A percentile compares a stretch with the other conserved stretches of the same genome.
These are phyloP conservation scores for Saturnispora bothae DNA, from an alignment of 805 yeast genomes.

Conservation along the genomic window DNA sequence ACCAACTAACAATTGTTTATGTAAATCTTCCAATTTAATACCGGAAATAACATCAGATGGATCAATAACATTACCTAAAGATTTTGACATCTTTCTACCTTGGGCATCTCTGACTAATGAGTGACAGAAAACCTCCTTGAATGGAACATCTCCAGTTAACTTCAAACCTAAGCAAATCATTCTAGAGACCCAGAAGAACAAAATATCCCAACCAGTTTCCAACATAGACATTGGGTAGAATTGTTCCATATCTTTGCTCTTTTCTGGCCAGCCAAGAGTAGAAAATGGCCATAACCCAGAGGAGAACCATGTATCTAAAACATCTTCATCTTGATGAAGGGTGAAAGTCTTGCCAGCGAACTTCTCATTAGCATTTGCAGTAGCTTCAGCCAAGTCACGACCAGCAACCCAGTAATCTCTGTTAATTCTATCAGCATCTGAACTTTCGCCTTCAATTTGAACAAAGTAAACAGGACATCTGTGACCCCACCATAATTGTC, in stretches of 20 bases:
- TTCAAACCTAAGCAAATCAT: conserved; percentile 89
- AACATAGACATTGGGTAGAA: conserved; percentile 89
- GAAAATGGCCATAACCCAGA: conserved; percentile 98
- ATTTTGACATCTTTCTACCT: conserved; percentile 98
- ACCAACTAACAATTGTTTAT: conserved; percentile 66
- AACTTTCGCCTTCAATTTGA: conserved; percentile 54
- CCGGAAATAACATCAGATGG: conserved; percentile 92
- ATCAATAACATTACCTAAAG: conserved; percentile 93
- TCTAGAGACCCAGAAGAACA: conserved; percentile 98
- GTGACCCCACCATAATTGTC: conserved; percentile 92
- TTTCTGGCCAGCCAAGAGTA: conserved; percentile 90
- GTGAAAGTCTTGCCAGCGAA: conserved; percentile 64
- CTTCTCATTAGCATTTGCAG: conserved; percentile 61
- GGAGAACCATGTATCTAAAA: conserved; percentile 97
- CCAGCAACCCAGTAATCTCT: conserved; percentile 89
- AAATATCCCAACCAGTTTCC: conserved; percentile 98
- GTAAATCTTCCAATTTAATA: conserved; percentile 68
- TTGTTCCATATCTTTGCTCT: conserved; percentile 58
- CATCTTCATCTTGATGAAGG: conserved; percentile 94
- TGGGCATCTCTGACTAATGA: conserved; percentile 98
- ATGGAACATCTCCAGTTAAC: conserved; percentile 84
- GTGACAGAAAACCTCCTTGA: conserved; percentile 95
- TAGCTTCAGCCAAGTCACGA: conserved; percentile 72
- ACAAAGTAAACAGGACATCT: conserved; percentile 94
- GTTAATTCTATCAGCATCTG: conserved; percentile 45